Evolutionary conservation across 805 yeast species (phyloP), one percentile per base, ranked within the genome.

Genomic region (Pichia insulana): DNA sequence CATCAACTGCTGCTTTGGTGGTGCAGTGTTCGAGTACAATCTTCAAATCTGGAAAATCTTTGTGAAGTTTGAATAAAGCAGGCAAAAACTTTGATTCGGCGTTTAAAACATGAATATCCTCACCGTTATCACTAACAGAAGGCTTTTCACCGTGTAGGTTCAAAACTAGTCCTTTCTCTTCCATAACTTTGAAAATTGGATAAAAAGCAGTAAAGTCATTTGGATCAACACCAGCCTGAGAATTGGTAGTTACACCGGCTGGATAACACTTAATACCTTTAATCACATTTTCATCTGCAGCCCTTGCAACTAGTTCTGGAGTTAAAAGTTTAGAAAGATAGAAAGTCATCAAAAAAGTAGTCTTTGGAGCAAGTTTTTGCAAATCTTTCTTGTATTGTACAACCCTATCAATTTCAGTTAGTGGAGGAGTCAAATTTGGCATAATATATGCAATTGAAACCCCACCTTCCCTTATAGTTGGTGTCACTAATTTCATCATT

Each of bases 171-270:
- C 74, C 73, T 48, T 84, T 74, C 49, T 76, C 72, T 63, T 90
- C 82, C 90, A 92, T 81, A 12, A 86, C 95, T 56, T 83, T 72
- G 58, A 92, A 92, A 9, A 92, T 72, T 4, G 96, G 95, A 60
- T 88, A 92, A 55, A 89, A 92, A 6, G 73, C 78, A 37, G 82
- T 74, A 63, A 92, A 92, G 56, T 90, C 95, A 54, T 88, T 86
- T 19, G 94, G 94, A 60, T 84, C 92, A 19, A 92, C 96, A 39
- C 98, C 98, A 3, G 81, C 84, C 38, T 74, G 63, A 9, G 96
- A 87, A 66, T 92, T 92, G 32, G 99, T 92, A n/a, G 99, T 92
- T 27, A 92, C 99, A 36, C 99, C 99, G 2, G 97, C 97, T 34
- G 99, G 99, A 61, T 92, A 92, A 60, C 96, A 88, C 62, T 92